A percentile compares a stretch with the other conserved stretches of the same genome.
phyloP scores from a whole-genome alignment of 768 basidiomycete genomes.

The Panus rudis region DNA sequence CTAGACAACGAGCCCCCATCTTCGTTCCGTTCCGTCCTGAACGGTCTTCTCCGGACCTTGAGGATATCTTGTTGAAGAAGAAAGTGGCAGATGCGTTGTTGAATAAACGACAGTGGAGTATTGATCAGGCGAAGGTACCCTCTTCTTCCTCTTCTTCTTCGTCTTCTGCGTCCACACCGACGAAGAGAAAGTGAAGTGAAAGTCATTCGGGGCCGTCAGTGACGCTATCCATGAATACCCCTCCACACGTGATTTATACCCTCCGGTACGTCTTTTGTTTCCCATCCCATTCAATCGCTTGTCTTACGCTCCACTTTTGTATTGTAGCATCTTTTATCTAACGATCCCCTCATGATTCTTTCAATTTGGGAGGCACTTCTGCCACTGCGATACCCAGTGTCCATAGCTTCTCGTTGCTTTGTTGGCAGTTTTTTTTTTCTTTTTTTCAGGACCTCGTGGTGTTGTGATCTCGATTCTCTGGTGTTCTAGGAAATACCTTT shows the following conservation, averaged over 20 bases:
- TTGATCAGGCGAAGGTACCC: constrained; percentile 16
- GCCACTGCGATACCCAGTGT: too few species aligned
- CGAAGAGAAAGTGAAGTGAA: constrained; percentile 2
- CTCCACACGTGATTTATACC: constrained; percentile 20
- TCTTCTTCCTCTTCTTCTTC: too few species aligned
- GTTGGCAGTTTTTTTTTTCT: too few species aligned
- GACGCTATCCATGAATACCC: neutral
- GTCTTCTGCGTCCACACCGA: constrained; percentile 6
- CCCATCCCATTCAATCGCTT: neutral
- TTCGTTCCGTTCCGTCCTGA: constrained; percentile 47
- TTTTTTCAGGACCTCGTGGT: too few species aligned
- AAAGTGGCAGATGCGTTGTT: constrained; percentile 23
- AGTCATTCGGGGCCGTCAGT: neutral
- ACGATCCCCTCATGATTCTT: too few species aligned
- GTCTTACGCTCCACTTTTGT: neutral
- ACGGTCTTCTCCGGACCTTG: constrained; percentile 50
- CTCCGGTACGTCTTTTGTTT: constrained; percentile 2
- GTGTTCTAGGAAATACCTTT: too few species aligned
- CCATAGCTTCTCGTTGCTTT: too few species aligned
- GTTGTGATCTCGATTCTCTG: too few species aligned
- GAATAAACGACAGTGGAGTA: constrained; percentile 22
- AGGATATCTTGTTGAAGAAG: constrained; percentile 35
- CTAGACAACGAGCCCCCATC: constrained; percentile 22
- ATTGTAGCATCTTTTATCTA: too few species aligned
- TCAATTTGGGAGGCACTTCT: too few species aligned